Evolutionary conservation across 2,329 filamentous ascomycete species (phyloP).

Genomic region (Cytospora leucostoma): DNA sequence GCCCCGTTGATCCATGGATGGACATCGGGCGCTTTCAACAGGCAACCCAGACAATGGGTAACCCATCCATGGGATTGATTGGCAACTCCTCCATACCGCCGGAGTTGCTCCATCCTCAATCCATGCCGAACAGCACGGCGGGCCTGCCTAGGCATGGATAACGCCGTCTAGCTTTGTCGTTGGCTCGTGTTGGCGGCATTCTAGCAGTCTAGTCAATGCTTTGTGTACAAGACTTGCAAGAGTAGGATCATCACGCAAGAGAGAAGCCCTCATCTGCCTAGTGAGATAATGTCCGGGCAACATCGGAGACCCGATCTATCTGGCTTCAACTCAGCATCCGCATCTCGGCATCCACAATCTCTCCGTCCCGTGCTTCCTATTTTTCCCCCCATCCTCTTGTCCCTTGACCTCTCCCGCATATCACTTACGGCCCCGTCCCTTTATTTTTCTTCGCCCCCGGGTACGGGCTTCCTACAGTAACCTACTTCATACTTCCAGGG

Average conservation of each 20-base stretch:
- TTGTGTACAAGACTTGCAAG: neutral
- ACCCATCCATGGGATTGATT: constrained; percentile 6
- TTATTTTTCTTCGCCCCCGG: constrained; percentile 1
- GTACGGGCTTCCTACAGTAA: neutral
- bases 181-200: neutral
- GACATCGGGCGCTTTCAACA: neutral
- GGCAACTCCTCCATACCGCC: neutral
- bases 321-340: neutral
- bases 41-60: neutral
- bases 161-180: neutral
- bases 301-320: constrained; percentile 3
- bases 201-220: neutral
- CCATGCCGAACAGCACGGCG: constrained; percentile 15
- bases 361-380: constrained; percentile 10
- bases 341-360: constrained; percentile 15
- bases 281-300: neutral
- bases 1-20: neutral
- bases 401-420: neutral
- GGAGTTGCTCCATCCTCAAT: neutral
- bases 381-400: neutral
- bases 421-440: neutral
- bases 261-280: neutral
- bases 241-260: neutral
- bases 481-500: constrained; percentile 10
- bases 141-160: constrained; percentile 18